Evolutionary conservation across 2,329 filamentous ascomycete species (phyloP), one percentile per base, ranked within the genome.

Genomic region (Fusarium xyrophilum): DNA sequence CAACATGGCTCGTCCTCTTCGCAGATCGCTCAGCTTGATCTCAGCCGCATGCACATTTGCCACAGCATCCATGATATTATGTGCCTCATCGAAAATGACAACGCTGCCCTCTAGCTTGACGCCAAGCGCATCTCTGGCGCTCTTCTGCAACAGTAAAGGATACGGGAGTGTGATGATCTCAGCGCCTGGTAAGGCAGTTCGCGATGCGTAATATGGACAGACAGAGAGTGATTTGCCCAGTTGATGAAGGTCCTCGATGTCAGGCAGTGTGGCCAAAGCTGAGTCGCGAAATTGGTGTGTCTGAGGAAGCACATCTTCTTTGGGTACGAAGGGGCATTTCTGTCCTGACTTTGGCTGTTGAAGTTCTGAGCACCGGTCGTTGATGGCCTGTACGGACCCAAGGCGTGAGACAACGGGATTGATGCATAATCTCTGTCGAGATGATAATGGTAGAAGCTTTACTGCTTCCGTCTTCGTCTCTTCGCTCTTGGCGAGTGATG

Each of bases 51-150:
- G 89, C 35, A 97, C 96, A 46, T 89, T 91, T 19, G 93, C 88
- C 46, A 99, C 93, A 0, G 95, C 93, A 77, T 97, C 94, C 91
- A 97, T 97, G 54, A 99, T 87, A 75, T 99, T 99, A 77, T 99
- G 96, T 1, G 96, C 96, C 81, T 99, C 96, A 71, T 99, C 96
- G 48, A 99, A 92, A 28, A 99, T 91, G n/a, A 99, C 89, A 1
- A 99, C 84, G 74, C 97, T 96, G 8, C 89, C 89, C 72, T 96
- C 93, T 12, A 99, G 80, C 27, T 91, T 95, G 43, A 99, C 89
- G 0, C 91, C 91, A 1, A 99, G 84, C 1, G 96, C 93, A 64
- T 98, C 94, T 50, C 96, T 85, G 1, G 96, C 94, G 7, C 89
- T 92, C 73, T 90, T 92, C 74, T 98, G 96, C 6, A 99, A 82